These are phyloP conservation scores for Colletotrichum limetticola DNA, from an alignment of 2,329 filamentous ascomycete species.

Conservation along the genomic window DNA sequence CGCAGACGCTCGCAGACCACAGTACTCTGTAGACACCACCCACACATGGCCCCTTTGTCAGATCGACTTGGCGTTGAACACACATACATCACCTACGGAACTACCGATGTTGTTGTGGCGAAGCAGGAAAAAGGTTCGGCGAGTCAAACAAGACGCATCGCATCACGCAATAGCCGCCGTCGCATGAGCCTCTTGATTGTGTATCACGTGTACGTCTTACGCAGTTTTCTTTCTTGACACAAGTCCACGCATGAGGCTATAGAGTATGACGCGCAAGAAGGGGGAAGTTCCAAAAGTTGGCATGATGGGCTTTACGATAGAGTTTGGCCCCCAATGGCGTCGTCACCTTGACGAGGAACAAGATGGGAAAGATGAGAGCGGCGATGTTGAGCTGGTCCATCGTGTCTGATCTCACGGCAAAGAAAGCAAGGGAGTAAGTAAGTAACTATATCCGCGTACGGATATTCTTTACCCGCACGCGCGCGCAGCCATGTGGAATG, in stretches of 20 bases:
- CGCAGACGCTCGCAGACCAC: neutral
- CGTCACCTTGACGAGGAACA: neutral
- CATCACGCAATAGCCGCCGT: neutral
- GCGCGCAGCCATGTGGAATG: neutral
- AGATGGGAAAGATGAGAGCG: neutral
- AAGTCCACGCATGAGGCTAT: neutral
- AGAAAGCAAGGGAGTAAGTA: neutral
- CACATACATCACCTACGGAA: neutral
- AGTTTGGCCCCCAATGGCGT: neutral
- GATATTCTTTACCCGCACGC: neutral
- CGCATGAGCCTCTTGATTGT: neutral
- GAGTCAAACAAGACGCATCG: neutral
- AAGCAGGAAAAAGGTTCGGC: neutral
- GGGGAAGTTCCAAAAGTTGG: neutral
- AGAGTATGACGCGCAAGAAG: neutral
- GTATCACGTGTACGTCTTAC: neutral
- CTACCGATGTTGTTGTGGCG: neutral
- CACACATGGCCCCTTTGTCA: neutral
- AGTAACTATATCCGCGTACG: neutral
- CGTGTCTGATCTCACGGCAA: neutral
- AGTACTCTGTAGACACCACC: neutral
- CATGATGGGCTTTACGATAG: neutral
- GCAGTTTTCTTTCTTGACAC: neutral
- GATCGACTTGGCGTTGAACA: neutral
- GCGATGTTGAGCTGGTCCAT: neutral